Base-by-base conservation (phyloP, 345 rosid genomes). In the Salix exigua region DNA sequence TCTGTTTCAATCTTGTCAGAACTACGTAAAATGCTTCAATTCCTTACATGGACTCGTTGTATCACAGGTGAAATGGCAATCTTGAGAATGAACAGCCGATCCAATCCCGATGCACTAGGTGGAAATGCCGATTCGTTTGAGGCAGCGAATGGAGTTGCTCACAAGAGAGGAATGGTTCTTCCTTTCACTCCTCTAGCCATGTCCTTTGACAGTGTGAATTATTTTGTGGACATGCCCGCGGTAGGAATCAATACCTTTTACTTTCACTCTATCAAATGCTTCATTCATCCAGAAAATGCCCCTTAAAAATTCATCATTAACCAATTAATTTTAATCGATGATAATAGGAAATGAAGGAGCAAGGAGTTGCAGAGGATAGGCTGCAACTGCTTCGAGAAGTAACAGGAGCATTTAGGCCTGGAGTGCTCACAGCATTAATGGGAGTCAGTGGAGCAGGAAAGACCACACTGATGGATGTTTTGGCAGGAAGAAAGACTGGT, bases 381-480 rank as follows among this genome's bases (percentile, higher is more conserved):
- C 85, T 95, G 19, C 97, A 90, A 64, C 87, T 93, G 2, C 92
- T 95, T 40, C 79, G 83, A 69, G 93, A 82, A 79, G 94, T 90
- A 71, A 93, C 97, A 10, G 87, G 99, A 23, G 90, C 89, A 66
- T 95, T 95, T 83, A 89, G 95, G 82, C 99, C 99, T 21, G 97
- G 97, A 76, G 89, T 95, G 25, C 87, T 95, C 70, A 90, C 97
- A 26, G 99, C 99, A 73, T 74, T 95, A 55, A 95, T 95, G 97
- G 99, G 99, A 73, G 97, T 93, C 28, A 91, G 99, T 78, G 97
- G 99, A 79, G 99, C 99, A 18, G 99, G 99, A 75, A 95, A 95
- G 89, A 95, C 97, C 0, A 93, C 97, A 8, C 75, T 95, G 85
- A 93, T 95, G 99, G 99, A 95, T 88, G 97, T 93, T 86, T 83